Evolutionary conservation across 305 asterid species (phyloP), one percentile per base, ranked within the genome.

Genomic region (Fraxinus dipetala): DNA sequence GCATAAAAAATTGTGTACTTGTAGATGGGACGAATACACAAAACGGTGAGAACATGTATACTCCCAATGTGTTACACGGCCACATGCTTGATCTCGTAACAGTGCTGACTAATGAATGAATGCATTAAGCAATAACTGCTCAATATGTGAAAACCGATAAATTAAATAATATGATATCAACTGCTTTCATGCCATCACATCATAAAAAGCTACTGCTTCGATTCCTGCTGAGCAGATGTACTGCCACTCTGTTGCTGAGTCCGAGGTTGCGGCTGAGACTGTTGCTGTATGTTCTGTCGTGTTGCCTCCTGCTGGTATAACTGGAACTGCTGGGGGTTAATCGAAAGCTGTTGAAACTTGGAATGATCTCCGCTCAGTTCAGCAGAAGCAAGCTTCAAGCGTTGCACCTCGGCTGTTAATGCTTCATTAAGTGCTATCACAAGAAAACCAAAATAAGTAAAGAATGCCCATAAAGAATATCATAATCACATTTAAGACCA

Each of bases 361-460:
- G 95, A 81, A 36, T 93, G 45, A 45, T 92, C 97, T 34, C 92
- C 90, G 56, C 73, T 88, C 32, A 90, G 81, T 72, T 91, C 97
- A 8, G 91, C 80, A 30, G 95, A 88, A 36, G 94, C 89, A 22
- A 92, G 78, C 88, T 95, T 95, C 90, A 94, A 80, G 34, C 98
- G 96, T 83, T 94, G 97, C 79, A 94, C 97, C 86, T 94, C 99
- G 0, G 86, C 91, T 16, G 92, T 90, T 81, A 94, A 84, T 14
- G 98, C 95, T 83, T 96, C 98, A 26, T 93, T 92, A 48, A 94
- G 87, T 48, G 98, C 99, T 94, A 95, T 83, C 79, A 78, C 38
- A 73, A 73, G 74, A 59, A 56, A 77, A 22, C 35, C 30, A 31
- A 73, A 59, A 36, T 43, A 26, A 20, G 65, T 18, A 54, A 54